Percentiles rank a stretch among this genome's conserved stretches.
These are phyloP conservation scores for Geranium brycei DNA, from an alignment of 345 rosid species.

Conservation along the genomic window DNA sequence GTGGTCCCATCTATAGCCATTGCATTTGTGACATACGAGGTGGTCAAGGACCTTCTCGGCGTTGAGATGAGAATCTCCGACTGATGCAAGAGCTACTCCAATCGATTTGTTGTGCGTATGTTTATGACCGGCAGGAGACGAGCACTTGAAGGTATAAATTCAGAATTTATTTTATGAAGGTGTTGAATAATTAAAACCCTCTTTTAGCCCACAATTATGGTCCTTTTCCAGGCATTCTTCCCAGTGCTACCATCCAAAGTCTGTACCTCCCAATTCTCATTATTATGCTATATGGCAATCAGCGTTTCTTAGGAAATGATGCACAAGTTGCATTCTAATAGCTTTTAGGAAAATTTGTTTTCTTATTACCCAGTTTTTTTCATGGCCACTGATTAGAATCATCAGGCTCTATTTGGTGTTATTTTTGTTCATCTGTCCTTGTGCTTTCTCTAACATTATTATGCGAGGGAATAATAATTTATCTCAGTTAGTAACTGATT, in stretches of 20 bases:
- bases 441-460: no score
- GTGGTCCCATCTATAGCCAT: conserved; percentile 72
- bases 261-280: not conserved
- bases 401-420: no score
- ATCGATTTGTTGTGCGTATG: not conserved
- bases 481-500: no score
- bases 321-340: not conserved
- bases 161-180: conserved; percentile 3
- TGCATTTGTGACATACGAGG: conserved; percentile 62
- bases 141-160: conserved; percentile 2
- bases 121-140: conserved; percentile 3
- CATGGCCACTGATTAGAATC: no score
- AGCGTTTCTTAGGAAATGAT: not conserved
- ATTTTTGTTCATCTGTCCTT: no score
- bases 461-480: no score
- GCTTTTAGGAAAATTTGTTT: no score
- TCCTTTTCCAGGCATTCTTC: not conserved
- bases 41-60: conserved; percentile 54
- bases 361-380: no score
- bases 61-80: conserved; percentile 68
- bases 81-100: conserved; percentile 15
- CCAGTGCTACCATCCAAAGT: not conserved
- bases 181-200: conserved; percentile 6
- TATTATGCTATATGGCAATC: not conserved
- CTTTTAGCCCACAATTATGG: no score